Base-by-base conservation (phyloP, 345 rosid genomes). In the Salix arbutifolia region DNA sequence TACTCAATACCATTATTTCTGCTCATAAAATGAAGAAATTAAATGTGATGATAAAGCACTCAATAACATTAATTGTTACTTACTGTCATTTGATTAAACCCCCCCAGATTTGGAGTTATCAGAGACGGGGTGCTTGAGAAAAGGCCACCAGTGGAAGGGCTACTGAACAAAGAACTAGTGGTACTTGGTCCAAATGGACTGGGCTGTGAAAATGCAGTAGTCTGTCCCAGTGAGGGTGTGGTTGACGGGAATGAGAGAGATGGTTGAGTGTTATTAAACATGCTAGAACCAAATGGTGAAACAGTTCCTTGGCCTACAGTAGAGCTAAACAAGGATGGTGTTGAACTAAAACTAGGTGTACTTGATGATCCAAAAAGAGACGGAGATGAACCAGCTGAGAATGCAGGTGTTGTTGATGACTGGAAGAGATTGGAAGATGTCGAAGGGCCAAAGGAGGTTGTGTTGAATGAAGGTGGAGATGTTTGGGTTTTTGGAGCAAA, bases 1-100 rank as follows among this genome's bases (percentile, higher is more conserved):
- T 52, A 33, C 28, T 74, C 19, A n/a, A 74, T 10, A 53, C 33
- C 31, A 10, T 60, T 37, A 10, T 74, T 52, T 66, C 17, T 17
- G 37, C 35, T 52, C 18, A 50, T 44, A 62, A 65, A 60, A 50
- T n/a, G 42, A 31, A 70, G 37, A 50, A 61, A 79, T 16, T 13
- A 18, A 61, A 61, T 70, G 71, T 25, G 56, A 71, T 46, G 40
- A 46, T 23, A 48, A 76, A 50, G 42, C 25, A 33, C 60, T 38
- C 14, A 31, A 9, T 81, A 4, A 17, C 44, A 46, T 58, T 19
- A 60, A 66, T 18, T 68, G 68, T 40, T 21, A 84, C 90, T 90
- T 52, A 93, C 99, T 74, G 80, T 76, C 73, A 89, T 66, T 80
- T 82, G 97, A 81, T 84, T 71, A 64, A 89, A 89, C 38, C 80